These are phyloP conservation scores for Blastobotrys parvus DNA, from an alignment of 805 yeast species.

Conservation along the genomic window DNA sequence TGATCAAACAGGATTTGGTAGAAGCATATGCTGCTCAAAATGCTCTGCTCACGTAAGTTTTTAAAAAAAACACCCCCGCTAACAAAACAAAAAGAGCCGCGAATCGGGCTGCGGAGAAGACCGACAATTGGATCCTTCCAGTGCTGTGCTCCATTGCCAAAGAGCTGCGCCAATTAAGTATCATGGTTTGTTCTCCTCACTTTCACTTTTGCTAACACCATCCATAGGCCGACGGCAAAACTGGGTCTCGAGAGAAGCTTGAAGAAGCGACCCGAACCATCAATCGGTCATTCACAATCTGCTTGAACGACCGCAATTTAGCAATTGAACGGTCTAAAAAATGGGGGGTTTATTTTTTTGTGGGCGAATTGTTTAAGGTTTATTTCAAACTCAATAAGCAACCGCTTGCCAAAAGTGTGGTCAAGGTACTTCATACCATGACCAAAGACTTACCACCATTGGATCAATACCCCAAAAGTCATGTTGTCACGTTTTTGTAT, in stretches of 20 bases:
- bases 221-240: background rate
- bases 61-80: no score
- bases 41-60: constrained; percentile 20
- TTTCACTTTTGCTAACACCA: background rate
- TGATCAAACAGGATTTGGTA: constrained; percentile 14
- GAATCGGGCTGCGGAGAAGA: constrained; percentile 78
- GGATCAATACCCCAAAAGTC: constrained; percentile 37
- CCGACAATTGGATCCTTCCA: constrained; percentile 51
- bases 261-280: constrained; percentile 56
- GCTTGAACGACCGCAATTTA: constrained; percentile 71
- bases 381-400: constrained; percentile 59
- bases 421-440: constrained; percentile 56
- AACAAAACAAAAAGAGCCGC: constrained; percentile 41
- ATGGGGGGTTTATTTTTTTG: constrained; percentile 59
- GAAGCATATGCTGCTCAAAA: constrained; percentile 23
- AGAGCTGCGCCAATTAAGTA: constrained; percentile 24
- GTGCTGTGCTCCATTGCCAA: constrained; percentile 21
- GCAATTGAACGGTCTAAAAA: constrained; percentile 43
- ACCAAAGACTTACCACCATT: constrained; percentile 44
- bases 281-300: constrained; percentile 65
- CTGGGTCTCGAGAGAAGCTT: constrained; percentile 15
- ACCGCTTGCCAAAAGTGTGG: constrained; percentile 67
- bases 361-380: constrained; percentile 58
- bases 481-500: constrained; percentile 55
- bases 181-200: constrained; percentile 1